Evolutionary conservation across 139 green algal genomes (phyloP).

Genomic region (Chlorella vulgaris): DNA sequence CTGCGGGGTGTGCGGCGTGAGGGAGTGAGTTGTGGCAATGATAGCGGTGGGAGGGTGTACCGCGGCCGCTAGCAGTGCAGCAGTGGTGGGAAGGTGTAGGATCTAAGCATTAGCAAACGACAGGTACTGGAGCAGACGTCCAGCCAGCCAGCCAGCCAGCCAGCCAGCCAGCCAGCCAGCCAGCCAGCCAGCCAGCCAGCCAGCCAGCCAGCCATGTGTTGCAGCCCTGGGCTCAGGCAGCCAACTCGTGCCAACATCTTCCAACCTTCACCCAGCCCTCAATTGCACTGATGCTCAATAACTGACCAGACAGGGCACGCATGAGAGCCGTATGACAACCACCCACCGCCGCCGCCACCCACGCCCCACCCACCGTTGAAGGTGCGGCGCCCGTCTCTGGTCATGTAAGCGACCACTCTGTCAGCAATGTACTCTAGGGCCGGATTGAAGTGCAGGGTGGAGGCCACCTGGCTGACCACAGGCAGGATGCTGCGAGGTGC

Average conservation of each 20-base stretch:
- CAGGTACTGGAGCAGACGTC: neutral
- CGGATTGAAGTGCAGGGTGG: conserved; percentile 57
- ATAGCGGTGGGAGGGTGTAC: neutral
- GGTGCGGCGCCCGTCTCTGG: conserved; percentile 3
- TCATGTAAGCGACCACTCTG: conserved; percentile 54
- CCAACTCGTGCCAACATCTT: no score
- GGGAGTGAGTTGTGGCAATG: neutral
- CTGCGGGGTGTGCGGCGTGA: neutral
- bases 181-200: no score
- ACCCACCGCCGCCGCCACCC: no score
- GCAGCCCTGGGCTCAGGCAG: no score
- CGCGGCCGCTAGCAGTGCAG: neutral
- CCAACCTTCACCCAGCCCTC: no score
- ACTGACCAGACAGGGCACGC: no score
- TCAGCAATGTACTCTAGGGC: conserved; percentile 53
- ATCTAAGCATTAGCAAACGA: neutral
- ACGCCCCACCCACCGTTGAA: conserved; percentile 63
- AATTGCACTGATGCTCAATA: no score
- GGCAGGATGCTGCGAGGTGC: conserved; percentile 47
- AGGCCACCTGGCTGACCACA: conserved; percentile 58
- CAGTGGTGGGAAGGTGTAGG: neutral
- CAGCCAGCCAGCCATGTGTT: no score
- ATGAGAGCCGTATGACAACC: no score
- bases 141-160: no score
- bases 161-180: no score